Evolutionary conservation across 345 rosid genomes (phyloP).

Genomic region (Eucalyptus guilfoylei): DNA sequence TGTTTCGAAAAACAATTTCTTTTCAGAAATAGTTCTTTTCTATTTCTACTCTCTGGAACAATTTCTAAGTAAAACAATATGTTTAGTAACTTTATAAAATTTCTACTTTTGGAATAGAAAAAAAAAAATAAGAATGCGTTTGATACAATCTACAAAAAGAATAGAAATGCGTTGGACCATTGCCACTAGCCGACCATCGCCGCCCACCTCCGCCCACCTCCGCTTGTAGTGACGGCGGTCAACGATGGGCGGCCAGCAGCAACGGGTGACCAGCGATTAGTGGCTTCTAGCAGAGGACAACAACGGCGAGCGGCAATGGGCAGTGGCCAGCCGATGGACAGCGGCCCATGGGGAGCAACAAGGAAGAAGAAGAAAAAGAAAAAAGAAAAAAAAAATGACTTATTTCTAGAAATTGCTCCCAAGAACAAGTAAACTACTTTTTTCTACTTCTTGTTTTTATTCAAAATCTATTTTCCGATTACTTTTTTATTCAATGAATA

Average conservation of each 20-base stretch:
- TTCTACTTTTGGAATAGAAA: no score
- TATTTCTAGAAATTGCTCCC: no score
- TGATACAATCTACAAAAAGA: no score
- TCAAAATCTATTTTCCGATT: rapidly evolving
- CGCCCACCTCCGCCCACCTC: rapidly evolving
- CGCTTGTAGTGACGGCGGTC: rapidly evolving
- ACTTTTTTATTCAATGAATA: no score
- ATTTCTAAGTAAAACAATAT: no score
- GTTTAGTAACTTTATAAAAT: no score
- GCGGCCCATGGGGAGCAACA: rapidly evolving
- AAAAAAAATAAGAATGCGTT: rapidly evolving
- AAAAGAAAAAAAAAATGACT: rapidly evolving
- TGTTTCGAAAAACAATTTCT: rapidly evolving
- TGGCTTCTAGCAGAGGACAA: rapidly evolving
- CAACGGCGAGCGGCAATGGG: rapidly evolving
- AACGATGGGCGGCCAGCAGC: rapidly evolving
- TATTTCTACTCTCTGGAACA: rapidly evolving
- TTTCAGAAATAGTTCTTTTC: rapidly evolving
- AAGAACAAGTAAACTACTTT: rapidly evolving
- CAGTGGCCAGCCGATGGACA: rapidly evolving
- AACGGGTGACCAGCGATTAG: rapidly evolving
- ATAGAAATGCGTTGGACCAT: rapidly evolving
- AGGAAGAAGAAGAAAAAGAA: rapidly evolving
- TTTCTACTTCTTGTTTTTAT: rapidly evolving
- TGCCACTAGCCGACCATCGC: no score